These are phyloP conservation scores for Cenchrus fungigraminus DNA, from an alignment of 176 grass and related monocot species.

Conservation along the genomic window DNA sequence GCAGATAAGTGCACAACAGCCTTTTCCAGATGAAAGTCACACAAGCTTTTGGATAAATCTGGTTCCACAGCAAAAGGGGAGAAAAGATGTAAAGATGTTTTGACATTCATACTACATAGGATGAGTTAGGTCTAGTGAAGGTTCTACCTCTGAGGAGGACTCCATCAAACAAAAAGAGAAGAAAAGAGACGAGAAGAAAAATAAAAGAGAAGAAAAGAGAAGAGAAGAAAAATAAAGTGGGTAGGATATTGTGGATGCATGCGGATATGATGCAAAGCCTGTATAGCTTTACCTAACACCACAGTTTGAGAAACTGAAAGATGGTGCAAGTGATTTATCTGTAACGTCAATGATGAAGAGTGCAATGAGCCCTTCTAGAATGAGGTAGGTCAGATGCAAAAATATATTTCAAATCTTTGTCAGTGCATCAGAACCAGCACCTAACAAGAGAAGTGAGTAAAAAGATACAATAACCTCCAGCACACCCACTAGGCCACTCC, in stretches of 20 bases:
- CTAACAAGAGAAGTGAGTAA: constrained; percentile 55
- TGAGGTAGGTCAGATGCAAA: constrained; percentile 51
- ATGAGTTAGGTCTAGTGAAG: constrained; percentile 61
- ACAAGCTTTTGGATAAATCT: constrained; percentile 50
- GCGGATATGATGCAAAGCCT: constrained; percentile 54
- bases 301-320: constrained; percentile 54
- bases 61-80: constrained; percentile 40
- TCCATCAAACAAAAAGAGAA: constrained; percentile 20
- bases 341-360: constrained; percentile 51
- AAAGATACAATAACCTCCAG: constrained; percentile 45
- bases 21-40: constrained; percentile 41
- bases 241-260: constrained; percentile 53
- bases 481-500: constrained; percentile 51
- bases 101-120: constrained; percentile 35
- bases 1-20: constrained; percentile 36
- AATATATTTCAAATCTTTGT: constrained; percentile 46
- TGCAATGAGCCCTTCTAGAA: constrained; percentile 58
- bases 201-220: not conserved
- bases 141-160: constrained; percentile 41
- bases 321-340: constrained; percentile 47
- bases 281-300: constrained; percentile 66
- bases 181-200: not conserved
- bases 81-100: constrained; percentile 40
- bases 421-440: constrained; percentile 49
- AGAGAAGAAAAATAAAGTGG: constrained; percentile 26